These are phyloP conservation scores for Pseudonectria buxi DNA, from an alignment of 2,329 filamentous ascomycete species.

Conservation along the genomic window DNA sequence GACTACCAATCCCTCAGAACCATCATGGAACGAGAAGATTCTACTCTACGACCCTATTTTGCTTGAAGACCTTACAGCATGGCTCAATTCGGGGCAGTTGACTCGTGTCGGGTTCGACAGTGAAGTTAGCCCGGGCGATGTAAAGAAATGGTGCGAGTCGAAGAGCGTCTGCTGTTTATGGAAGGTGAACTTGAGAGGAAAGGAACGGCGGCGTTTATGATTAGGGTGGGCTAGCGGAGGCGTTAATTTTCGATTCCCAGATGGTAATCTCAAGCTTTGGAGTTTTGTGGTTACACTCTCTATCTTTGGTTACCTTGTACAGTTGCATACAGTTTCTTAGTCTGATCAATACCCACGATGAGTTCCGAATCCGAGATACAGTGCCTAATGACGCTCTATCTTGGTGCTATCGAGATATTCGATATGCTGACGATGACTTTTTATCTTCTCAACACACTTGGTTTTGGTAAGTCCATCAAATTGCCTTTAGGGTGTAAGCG, in stretches of 20 bases:
- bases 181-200: slow-evolving; percentile 49
- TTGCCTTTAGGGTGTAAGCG: too few relatives aligned
- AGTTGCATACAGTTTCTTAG: too few relatives aligned
- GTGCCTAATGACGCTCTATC: too few relatives aligned
- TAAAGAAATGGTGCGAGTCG: slow-evolving; percentile 85
- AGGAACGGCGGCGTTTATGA: slow-evolving; percentile 45
- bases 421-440: too few relatives aligned
- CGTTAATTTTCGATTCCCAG: slow-evolving; percentile 10
- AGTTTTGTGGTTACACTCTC: too few relatives aligned
- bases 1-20: slow-evolving; percentile 41
- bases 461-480: too few relatives aligned
- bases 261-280: not conserved
- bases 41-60: slow-evolving; percentile 88
- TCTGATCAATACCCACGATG: too few relatives aligned
- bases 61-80: slow-evolving; percentile 74
- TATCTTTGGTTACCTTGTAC: too few relatives aligned
- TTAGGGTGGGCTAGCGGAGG: slow-evolving; percentile 3
- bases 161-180: slow-evolving; percentile 80
- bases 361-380: too few relatives aligned
- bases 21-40: slow-evolving; percentile 88
- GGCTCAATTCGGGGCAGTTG: slow-evolving; percentile 70
- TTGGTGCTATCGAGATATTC: too few relatives aligned
- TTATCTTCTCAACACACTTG: too few relatives aligned
- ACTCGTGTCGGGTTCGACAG: slow-evolving; percentile 56
- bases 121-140: slow-evolving; percentile 56